These are phyloP conservation scores for Rhododendron vialii DNA, from an alignment of 148 eudicot genomes.

Conservation along the genomic window DNA sequence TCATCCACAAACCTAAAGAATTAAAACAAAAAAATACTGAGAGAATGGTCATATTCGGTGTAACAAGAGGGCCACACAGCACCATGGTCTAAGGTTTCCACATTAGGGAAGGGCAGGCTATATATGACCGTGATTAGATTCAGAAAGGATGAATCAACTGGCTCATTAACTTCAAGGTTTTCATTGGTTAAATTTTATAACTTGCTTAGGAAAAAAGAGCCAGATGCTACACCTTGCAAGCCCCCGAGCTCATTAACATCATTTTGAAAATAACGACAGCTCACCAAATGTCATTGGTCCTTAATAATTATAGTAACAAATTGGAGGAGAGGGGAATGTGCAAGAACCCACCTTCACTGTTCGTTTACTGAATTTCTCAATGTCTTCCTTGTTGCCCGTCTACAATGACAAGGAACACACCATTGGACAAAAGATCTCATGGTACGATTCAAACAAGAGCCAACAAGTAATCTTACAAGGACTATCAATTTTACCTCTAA, in stretches of 20 bases:
- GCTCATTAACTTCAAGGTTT: not conserved
- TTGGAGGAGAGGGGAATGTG: not conserved
- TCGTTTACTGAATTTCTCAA: slow-evolving; percentile 94
- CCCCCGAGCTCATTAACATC: not conserved
- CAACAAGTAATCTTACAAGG: not conserved
- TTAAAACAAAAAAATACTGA: not conserved
- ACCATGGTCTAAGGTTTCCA: not conserved
- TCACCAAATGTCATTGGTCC: not conserved
- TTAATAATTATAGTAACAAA: not conserved
- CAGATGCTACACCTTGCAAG: not conserved
- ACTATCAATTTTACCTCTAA: slow-evolving; percentile 46
- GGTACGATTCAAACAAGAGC: not conserved
- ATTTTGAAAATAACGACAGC: not conserved
- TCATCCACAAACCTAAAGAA: not conserved
- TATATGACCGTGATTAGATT: not conserved
- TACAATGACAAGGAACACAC: slow-evolving; percentile 31
- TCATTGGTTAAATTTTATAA: not conserved
- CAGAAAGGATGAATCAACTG: not conserved
- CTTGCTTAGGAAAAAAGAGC: not conserved
- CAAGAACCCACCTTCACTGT: slow-evolving; percentile 71
- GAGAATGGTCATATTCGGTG: not conserved
- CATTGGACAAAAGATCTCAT: not conserved
- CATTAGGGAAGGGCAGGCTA: not conserved
- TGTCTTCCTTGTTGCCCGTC: slow-evolving; percentile 86
- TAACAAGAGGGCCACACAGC: not conserved